Conservation (phyloP, 257 asterid species). For the Nicotiana tabacum region DNA sequence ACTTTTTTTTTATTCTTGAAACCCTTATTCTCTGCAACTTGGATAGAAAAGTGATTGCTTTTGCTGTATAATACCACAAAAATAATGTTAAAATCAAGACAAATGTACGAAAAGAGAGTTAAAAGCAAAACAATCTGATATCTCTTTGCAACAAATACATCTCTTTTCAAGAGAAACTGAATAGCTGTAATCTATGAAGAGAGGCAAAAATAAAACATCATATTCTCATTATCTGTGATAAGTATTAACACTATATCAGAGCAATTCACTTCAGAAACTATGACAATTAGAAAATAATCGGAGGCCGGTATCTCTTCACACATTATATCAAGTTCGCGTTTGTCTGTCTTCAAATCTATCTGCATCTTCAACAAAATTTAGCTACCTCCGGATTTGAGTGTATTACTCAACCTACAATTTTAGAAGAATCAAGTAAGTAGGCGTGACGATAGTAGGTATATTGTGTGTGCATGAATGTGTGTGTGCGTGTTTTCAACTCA, state of each 20-base stretch:
- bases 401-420: slow-evolving; percentile 69
- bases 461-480: not conserved
- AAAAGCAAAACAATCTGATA: slow-evolving; percentile 4
- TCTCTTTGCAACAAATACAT: not conserved
- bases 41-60: not conserved
- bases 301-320: slow-evolving; percentile 17
- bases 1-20: no score
- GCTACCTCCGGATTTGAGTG: slow-evolving; percentile 74
- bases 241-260: slow-evolving; percentile 21
- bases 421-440: not conserved
- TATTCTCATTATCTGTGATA: not conserved
- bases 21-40: not conserved
- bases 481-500: not conserved
- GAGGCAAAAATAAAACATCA: not conserved
- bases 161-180: not conserved
- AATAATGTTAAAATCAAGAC: not conserved
- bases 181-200: not conserved
- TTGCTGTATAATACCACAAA: no score
- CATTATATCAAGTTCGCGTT: slow-evolving; percentile 9
- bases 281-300: slow-evolving; percentile 22
- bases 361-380: slow-evolving; percentile 28
- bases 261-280: slow-evolving; percentile 19
- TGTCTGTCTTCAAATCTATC: not conserved
- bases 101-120: not conserved
- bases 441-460: not conserved